These are phyloP conservation scores for Brasilioporus rufonigricans DNA, from an alignment of 768 basidiomycete genomes.

Conservation along the genomic window DNA sequence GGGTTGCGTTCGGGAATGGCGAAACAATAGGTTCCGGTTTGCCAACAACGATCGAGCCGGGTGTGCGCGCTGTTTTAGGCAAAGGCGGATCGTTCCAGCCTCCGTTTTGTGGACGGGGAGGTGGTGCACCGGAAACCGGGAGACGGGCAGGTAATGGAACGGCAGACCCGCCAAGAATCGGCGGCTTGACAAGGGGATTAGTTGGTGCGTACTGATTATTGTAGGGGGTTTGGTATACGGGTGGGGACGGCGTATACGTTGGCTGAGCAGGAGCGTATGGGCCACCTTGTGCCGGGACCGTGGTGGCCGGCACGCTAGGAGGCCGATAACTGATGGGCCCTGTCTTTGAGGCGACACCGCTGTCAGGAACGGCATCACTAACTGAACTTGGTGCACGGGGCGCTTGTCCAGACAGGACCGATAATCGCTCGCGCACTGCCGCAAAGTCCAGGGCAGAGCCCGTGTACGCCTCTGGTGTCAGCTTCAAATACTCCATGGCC, in stretches of 20 bases:
- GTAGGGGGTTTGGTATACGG: constrained; percentile 11
- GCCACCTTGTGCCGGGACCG: constrained; percentile 20
- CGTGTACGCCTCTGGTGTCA: constrained; percentile 78
- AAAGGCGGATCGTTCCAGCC: constrained; percentile 92
- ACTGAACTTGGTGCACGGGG: constrained; percentile 28
- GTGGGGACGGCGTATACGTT: constrained; percentile 35
- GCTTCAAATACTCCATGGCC: constrained; percentile 73
- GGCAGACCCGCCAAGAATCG: constrained; percentile 38
- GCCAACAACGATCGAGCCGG: constrained; percentile 43
- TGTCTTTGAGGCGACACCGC: constrained; percentile 20
- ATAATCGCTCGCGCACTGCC: constrained; percentile 45
- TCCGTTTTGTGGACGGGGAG: constrained; percentile 63
- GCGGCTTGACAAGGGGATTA: constrained; percentile 38
- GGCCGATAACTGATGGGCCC: constrained; percentile 13
- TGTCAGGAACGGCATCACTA: constrained; percentile 27
- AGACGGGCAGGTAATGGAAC: constrained; percentile 44
- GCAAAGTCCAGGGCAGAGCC: constrained; percentile 49
- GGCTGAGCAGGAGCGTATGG: constrained; percentile 17
- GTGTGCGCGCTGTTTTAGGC: constrained; percentile 45
- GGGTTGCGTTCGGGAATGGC: constrained; percentile 81
- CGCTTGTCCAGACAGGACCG: constrained; percentile 36
- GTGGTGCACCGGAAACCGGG: constrained; percentile 44
- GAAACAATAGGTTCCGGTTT: constrained; percentile 78
- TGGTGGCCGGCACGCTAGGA: constrained; percentile 28
- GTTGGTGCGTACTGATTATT: constrained; percentile 11